Base-by-base conservation (phyloP, 345 rosid genomes). In the Capsella bursapastoris region DNA sequence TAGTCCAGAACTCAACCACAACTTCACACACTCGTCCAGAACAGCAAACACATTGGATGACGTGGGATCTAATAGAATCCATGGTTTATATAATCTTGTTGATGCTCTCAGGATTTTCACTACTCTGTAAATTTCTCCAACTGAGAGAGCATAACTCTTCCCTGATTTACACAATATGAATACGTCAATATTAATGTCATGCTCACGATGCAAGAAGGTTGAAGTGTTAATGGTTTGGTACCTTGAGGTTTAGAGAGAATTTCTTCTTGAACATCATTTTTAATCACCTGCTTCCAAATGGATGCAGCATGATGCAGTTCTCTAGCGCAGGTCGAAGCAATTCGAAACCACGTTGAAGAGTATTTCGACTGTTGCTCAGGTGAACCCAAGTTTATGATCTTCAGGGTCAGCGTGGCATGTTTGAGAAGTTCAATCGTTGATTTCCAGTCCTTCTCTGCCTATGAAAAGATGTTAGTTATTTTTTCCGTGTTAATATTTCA, bases 81-180 rank as follows among this genome's bases (percentile, higher is more conserved):
- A 95, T 32, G 97, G 94, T 79, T 82, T 89, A 80, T 84, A 90
- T 66, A 89, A 81, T 85, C 79, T 85, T 40, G 75, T 76, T 2
- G 98, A 82, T 50, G 82, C 82, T 81, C 76, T 78, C 56, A 95
- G 78, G 75, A 95, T 84, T 82, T 83, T 83, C 37, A 76, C 83
- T n/a, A 82, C 86, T 83, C 97, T 85, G 84, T 83, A 90, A 67
- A 95, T 83, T 78, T 95, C 97, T 57, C 96, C 94, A 8, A 95
- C 88, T 16, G 97, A 85, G 65, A 86, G 76, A 66, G 83, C 53
- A 68, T 82, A 81, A 44, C 74, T 79, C 83, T 82, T 88, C 55
- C 96, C 99, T 95, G 90, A 6, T 44, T 55, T 22, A 61, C 4
- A 79, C 2, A 61, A 44, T 35, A 8, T 16, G 16, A 70, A 68